Evolutionary conservation across 202 grass and related monocot genomes (phyloP).

Genomic region (Setaria italica): DNA sequence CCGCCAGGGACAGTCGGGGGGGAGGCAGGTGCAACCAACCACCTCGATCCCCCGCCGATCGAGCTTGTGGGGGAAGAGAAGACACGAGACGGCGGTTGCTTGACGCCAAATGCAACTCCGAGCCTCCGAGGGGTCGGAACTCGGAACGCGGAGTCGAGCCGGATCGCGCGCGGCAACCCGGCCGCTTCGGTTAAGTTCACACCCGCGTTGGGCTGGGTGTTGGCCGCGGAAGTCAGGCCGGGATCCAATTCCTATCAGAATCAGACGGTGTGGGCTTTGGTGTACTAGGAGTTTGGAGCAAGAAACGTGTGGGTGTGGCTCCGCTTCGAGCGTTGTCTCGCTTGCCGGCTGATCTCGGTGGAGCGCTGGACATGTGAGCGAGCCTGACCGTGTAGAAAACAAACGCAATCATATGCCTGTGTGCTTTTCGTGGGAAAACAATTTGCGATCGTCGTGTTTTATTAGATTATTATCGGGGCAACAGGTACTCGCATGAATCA

Average conservation of each 20-base stretch:
- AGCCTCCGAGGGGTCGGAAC: too few species aligned
- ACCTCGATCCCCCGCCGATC: neutral
- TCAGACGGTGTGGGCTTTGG: too few species aligned
- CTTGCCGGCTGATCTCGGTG: neutral
- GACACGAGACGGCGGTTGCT: slow-evolving; percentile 21
- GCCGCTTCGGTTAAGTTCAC: too few species aligned
- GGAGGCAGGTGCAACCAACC: slow-evolving; percentile 19
- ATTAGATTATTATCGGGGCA: neutral
- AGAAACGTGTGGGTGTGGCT: too few species aligned
- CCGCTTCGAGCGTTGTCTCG: too few species aligned
- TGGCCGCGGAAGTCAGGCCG: too few species aligned
- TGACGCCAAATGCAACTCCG: slow-evolving; percentile 34
- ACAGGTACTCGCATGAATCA: too few species aligned
- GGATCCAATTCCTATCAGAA: too few species aligned
- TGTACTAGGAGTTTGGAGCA: too few species aligned
- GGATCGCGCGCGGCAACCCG: too few species aligned
- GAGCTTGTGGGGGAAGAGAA: slow-evolving; percentile 10
- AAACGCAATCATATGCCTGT: neutral
- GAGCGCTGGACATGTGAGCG: neutral
- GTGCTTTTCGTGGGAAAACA: too few species aligned
- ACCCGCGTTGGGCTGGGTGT: too few species aligned
- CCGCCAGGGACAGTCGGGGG: neutral
- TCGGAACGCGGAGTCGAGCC: neutral
- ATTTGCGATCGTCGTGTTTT: neutral
- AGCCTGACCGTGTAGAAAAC: neutral